Percentiles rank a stretch among this genome's conserved stretches.
These are phyloP conservation scores for Penicillium verrucosum DNA, from an alignment of 2,329 filamentous ascomycete genomes.

Conservation along the genomic window DNA sequence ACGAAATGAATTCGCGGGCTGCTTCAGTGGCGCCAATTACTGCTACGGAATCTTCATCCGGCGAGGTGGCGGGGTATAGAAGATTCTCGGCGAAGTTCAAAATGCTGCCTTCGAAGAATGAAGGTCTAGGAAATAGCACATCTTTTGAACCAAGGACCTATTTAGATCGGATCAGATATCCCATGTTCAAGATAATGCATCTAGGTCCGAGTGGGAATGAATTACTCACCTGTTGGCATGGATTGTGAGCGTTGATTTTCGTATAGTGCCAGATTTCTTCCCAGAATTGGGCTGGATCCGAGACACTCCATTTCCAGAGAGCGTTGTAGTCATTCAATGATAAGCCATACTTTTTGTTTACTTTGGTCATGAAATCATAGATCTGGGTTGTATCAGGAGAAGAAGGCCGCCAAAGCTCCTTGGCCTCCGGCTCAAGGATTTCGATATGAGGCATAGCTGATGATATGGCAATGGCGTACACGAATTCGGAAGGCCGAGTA, in stretches of 20 bases:
- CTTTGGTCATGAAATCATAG: conserved; percentile 65
- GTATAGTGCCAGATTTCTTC: conserved; percentile 79
- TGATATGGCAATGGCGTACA: background rate
- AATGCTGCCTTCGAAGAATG: conserved; percentile 74
- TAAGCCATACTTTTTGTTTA: conserved; percentile 66
- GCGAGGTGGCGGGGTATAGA: conserved; percentile 66
- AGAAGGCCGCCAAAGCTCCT: conserved; percentile 69
- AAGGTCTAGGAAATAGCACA: conserved; percentile 79
- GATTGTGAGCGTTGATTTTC: conserved; percentile 65
- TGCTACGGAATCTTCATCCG: conserved; percentile 60
- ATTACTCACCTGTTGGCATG: conserved; percentile 45
- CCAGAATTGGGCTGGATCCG: conserved; percentile 76
- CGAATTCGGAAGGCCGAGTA: background rate
- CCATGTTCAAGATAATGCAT: background rate
- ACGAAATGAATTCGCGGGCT: conserved; percentile 63
- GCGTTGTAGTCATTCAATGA: conserved; percentile 64
- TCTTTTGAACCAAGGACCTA: conserved; percentile 66
- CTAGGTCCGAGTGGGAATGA: background rate
- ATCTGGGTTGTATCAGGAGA: conserved; percentile 66
- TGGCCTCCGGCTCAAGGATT: conserved; percentile 14
- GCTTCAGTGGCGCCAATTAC: conserved; percentile 80
- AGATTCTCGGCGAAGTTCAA: conserved; percentile 96
- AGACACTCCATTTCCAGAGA: conserved; percentile 83
- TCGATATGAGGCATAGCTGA: conserved; percentile 22
- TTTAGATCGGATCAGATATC: background rate